Conservation (phyloP, 1,139 yeast genomes). For the Sporopachydermia cereana region DNA sequence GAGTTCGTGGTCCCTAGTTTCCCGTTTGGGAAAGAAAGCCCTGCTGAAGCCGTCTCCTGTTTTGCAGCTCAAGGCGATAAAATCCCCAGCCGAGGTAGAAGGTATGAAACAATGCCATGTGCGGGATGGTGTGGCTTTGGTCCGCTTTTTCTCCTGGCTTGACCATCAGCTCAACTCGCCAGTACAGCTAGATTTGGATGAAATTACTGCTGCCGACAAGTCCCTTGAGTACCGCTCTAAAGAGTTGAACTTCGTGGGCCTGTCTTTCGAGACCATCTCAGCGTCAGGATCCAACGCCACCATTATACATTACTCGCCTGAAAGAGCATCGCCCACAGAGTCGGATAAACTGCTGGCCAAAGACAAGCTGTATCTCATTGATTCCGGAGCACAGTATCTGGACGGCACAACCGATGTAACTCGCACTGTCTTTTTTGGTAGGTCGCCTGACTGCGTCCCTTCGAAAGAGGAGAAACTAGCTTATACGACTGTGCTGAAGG, state of each 20-base stretch:
- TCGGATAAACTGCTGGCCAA: slow-evolving; percentile 57
- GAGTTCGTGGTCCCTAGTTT: slow-evolving; percentile 58
- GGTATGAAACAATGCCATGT: slow-evolving; percentile 59
- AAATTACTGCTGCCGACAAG: slow-evolving; percentile 51
- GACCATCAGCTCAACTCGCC: slow-evolving; percentile 43
- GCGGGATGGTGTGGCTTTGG: slow-evolving; percentile 60
- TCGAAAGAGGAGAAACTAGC: slow-evolving; percentile 43
- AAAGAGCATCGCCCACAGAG: slow-evolving; percentile 23
- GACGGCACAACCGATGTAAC: slow-evolving; percentile 81
- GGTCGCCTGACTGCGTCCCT: slow-evolving; percentile 25
- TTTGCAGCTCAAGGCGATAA: slow-evolving; percentile 52
- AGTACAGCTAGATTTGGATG: slow-evolving; percentile 42
- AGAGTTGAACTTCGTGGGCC: slow-evolving; percentile 43
- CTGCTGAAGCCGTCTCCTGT: slow-evolving; percentile 42
- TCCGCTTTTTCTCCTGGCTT: slow-evolving; percentile 62
- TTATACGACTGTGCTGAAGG: slow-evolving; percentile 67
- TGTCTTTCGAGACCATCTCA: slow-evolving; percentile 67
- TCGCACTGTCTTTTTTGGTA: slow-evolving; percentile 56
- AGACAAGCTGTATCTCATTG: slow-evolving; percentile 58
- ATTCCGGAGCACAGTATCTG: slow-evolving; percentile 66
- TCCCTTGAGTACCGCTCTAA: slow-evolving; percentile 40
- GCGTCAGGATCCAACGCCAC: slow-evolving; percentile 73
- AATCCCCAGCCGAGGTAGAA: slow-evolving; percentile 45
- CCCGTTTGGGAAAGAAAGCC: slow-evolving; percentile 29
- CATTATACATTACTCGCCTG: slow-evolving; percentile 60